Conservation (phyloP, 1,284 basidiomycete genomes). For the Fistulinella staudtii region DNA sequence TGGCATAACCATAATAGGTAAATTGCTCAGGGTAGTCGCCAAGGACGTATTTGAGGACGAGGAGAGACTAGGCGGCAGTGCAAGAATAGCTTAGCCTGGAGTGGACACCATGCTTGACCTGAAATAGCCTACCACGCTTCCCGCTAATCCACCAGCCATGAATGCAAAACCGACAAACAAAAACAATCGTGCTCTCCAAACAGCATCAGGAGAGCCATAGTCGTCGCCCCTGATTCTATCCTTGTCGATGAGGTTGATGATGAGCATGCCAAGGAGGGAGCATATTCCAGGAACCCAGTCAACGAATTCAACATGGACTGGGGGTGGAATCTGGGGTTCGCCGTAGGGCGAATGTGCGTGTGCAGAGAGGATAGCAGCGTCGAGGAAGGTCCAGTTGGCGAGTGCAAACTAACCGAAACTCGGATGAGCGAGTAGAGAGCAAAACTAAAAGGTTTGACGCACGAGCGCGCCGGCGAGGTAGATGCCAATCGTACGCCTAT, state of each 20-base stretch:
- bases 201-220: constrained; percentile 78
- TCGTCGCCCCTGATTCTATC: constrained; percentile 83
- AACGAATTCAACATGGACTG: constrained; percentile 85
- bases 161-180: constrained; percentile 95
- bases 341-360: constrained; percentile 73
- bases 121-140: constrained; percentile 74
- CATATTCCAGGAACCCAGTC: constrained; percentile 97
- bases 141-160: constrained; percentile 94
- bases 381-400: constrained; percentile 94
- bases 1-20: constrained; percentile 91
- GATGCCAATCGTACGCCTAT: constrained; percentile 81
- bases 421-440: not conserved
- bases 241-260: constrained; percentile 96
- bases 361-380: constrained; percentile 86
- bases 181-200: constrained; percentile 87
- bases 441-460: constrained; percentile 34
- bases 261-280: constrained; percentile 89
- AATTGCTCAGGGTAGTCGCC: constrained; percentile 71
- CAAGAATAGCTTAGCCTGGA: constrained; percentile 3
- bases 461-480: constrained; percentile 91
- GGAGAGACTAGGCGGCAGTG: constrained; percentile 79
- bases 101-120: not conserved
- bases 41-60: constrained; percentile 91
- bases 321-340: constrained; percentile 65
- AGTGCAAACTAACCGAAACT: constrained; percentile 87